Base-by-base conservation (phyloP, 331 rosid species). In the Stylosanthes scabra region DNA sequence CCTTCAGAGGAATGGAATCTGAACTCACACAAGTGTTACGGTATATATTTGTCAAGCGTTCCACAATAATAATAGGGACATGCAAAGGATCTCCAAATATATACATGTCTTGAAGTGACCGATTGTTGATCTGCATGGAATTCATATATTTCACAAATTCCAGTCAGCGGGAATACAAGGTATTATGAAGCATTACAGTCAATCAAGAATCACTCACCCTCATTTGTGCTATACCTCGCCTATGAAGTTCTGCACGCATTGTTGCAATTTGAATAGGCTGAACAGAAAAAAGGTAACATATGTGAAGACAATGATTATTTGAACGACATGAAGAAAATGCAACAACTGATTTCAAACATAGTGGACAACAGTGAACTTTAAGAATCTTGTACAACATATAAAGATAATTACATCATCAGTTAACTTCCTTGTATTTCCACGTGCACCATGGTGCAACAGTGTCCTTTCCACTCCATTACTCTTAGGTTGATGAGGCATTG, bases 171-270 rank as follows among this genome's bases (percentile, higher is more conserved):
- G 77, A 8, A 79, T 60, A 75, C 41, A 39, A 74, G 39, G 40
- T 31, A 70, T 14, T 52, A 63, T 20, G 75, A 51, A 74, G 28
- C 66, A 74, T 47, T 74, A 54, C 68, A 51, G 56, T 20, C 13
- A 42, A 65, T 54, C 59, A 63, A 60, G 50, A 70, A 51, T 8
- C 9, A 72, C 93, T 82, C 83, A 84, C 99, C 84, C 83, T 90
- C 99, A 94, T 91, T 66, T 90, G 99, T 65, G 90, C 86, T 78
- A 94, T 91, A 71, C 99, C 93, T 25, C 88, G 88, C 59, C 99
- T 88, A 76, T 94, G 99, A 75, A 81, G 99, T 83, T 91, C 99
- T 40, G 97, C 97, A 75, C 97, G 93, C 74, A 71, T 79, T 63
- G 83, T 74, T 52, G 97, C 99, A 80, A 78, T 70, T 66, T 91